phyloP scores from a whole-genome alignment of 106 monocot genomes.

The Phalaenopsis aphrodite region DNA sequence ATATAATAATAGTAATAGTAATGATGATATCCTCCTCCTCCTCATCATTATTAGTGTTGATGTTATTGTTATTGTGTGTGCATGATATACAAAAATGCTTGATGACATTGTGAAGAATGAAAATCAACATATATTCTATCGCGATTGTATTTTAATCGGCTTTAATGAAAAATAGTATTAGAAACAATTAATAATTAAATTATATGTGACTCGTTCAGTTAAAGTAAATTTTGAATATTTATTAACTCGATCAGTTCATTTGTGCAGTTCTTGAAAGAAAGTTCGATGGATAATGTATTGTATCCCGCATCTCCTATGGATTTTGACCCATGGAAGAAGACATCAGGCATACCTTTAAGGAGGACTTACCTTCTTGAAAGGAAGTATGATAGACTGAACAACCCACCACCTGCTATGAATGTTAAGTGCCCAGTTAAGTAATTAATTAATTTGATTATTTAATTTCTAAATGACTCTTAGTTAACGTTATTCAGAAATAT shows the following conservation, averaged over 20 bases:
- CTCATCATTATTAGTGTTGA: too few species aligned
- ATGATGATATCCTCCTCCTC: too few species aligned
- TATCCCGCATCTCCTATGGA: neutral
- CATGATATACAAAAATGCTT: too few species aligned
- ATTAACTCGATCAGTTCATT: neutral
- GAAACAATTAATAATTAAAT: neutral
- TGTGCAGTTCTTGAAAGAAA: constrained; percentile 1
- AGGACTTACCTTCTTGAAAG: neutral
- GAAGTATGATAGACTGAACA: neutral
- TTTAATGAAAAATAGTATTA: neutral
- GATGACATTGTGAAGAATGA: neutral
- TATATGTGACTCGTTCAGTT: neutral
- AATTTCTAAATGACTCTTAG: neutral
- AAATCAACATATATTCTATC: neutral
- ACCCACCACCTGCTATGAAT: neutral
- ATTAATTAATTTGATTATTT: neutral
- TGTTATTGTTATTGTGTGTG: too few species aligned
- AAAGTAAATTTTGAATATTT: neutral
- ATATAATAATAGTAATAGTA: too few species aligned
- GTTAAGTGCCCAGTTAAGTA: constrained; percentile 1
- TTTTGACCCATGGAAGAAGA: constrained; percentile 4
- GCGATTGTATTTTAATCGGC: neutral
- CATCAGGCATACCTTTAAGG: neutral
- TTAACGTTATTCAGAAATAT: neutral
- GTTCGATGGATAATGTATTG: constrained; percentile 1